Evolutionary conservation across 192 early-diverging fungal genomes (phyloP).

Genomic region (Gigaspora rosea): DNA sequence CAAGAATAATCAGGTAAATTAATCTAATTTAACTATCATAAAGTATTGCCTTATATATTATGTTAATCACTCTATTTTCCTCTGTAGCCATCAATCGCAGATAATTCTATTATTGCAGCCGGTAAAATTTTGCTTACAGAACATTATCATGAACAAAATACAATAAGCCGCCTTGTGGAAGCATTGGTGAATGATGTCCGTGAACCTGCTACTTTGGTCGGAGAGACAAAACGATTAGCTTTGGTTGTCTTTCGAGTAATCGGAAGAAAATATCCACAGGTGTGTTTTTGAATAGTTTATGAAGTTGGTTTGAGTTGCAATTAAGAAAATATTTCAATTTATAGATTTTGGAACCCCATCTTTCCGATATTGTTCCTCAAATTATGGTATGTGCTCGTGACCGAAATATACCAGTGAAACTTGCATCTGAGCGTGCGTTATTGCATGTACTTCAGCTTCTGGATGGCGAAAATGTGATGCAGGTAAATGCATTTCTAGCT

Average conservation of each 20-base stretch:
- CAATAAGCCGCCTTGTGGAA: slow-evolving; percentile 38
- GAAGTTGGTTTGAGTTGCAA: neutral
- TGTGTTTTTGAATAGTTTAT: slow-evolving; percentile 16
- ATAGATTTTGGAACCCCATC: slow-evolving; percentile 51
- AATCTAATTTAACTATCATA: neutral
- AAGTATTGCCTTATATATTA: neutral
- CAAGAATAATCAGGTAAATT: slow-evolving; percentile 29
- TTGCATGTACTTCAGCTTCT: slow-evolving; percentile 70
- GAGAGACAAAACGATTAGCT: slow-evolving; percentile 46
- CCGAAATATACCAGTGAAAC: slow-evolving; percentile 79
- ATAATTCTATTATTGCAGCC: slow-evolving; percentile 53
- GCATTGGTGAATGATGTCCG: slow-evolving; percentile 37
- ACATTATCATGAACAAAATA: slow-evolving; percentile 47
- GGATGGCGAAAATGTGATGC: slow-evolving; percentile 46
- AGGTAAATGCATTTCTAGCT: slow-evolving; percentile 26
- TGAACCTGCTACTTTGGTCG: slow-evolving; percentile 25
- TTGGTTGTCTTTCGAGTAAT: slow-evolving; percentile 42
- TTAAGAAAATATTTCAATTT: neutral
- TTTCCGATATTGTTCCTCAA: slow-evolving; percentile 59
- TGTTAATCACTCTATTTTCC: neutral
- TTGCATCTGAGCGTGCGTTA: slow-evolving; percentile 82
- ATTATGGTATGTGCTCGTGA: slow-evolving; percentile 77
- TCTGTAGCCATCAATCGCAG: slow-evolving; percentile 43
- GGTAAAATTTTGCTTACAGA: slow-evolving; percentile 56
- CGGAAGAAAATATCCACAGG: slow-evolving; percentile 41